Evolutionary conservation across 2,329 filamentous ascomycete species (phyloP).

Genomic region (Alternaria longipes): DNA sequence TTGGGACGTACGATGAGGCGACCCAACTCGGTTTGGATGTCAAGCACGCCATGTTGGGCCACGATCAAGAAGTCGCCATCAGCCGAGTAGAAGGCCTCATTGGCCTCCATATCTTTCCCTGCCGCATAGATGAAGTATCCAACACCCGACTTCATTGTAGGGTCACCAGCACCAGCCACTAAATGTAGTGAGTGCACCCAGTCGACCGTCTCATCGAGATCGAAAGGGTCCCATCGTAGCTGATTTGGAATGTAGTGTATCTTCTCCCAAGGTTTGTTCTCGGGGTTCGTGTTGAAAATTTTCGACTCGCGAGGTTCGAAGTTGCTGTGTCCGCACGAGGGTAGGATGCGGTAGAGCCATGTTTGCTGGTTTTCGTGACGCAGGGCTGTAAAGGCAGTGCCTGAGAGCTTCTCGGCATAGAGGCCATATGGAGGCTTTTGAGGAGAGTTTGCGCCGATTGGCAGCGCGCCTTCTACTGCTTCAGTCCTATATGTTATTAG

Average conservation of each 20-base stretch:
- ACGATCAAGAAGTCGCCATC: constrained; percentile 75
- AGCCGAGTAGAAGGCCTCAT: constrained; percentile 82
- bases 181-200: constrained; percentile 76
- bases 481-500: constrained; percentile 67
- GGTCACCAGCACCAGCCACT: constrained; percentile 81
- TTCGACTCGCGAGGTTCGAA: constrained; percentile 61
- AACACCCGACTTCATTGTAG: constrained; percentile 78
- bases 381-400: constrained; percentile 67
- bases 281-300: constrained; percentile 61
- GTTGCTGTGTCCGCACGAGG: constrained; percentile 66
- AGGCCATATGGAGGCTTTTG: constrained; percentile 81
- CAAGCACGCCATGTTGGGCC: constrained; percentile 70
- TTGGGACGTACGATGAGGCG: constrained; percentile 70
- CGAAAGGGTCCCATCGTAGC: constrained; percentile 81
- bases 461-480: constrained; percentile 77
- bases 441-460: constrained; percentile 80
- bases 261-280: constrained; percentile 61
- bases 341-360: constrained; percentile 67
- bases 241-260: constrained; percentile 83
- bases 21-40: constrained; percentile 75
- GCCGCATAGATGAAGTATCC: constrained; percentile 84
- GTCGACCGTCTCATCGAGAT: constrained; percentile 73
- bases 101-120: constrained; percentile 77
- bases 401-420: constrained; percentile 77
- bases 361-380: constrained; percentile 66